A percentile compares a stretch with the other conserved stretches of the same genome.
phyloP scores from a whole-genome alignment of 2,329 filamentous ascomycete species.

The Dothidotthia symphoricarpi region DNA sequence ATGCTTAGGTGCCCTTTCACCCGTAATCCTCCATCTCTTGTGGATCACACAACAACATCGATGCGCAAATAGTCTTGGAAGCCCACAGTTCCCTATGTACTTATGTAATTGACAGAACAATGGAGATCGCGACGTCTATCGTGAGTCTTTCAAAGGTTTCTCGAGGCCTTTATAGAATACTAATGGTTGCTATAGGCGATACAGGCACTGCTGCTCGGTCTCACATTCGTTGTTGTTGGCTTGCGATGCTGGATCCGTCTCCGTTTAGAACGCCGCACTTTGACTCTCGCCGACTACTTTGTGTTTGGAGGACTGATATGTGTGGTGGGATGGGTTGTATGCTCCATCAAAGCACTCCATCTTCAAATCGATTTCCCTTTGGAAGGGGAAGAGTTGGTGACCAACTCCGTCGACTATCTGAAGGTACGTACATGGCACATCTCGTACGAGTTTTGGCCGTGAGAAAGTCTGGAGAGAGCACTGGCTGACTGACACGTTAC shows the following conservation, averaged over 20 bases:
- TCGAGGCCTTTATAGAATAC: background rate
- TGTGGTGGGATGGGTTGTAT: slow-evolving; percentile 17
- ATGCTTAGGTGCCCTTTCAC: too few relatives aligned
- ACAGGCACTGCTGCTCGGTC: slow-evolving; percentile 15
- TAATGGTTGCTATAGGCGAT: slow-evolving; percentile 7
- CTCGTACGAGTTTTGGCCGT: too few relatives aligned
- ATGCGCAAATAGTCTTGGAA: too few relatives aligned
- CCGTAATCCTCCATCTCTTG: too few relatives aligned
- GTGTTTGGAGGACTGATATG: slow-evolving; percentile 23
- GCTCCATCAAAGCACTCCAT: slow-evolving; percentile 17
- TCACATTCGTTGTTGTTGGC: slow-evolving; percentile 15
- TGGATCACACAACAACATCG: too few relatives aligned
- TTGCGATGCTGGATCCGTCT: slow-evolving; percentile 21
- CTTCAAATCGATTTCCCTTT: slow-evolving; percentile 17
- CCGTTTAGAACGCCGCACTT: slow-evolving; percentile 10
- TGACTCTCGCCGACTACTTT: slow-evolving; percentile 20
- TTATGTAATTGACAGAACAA: slow-evolving; percentile 1
- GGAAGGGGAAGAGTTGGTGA: slow-evolving; percentile 13
- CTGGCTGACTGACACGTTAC: background rate
- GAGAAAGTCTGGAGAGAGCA: too few relatives aligned
- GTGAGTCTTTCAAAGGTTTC: slow-evolving; percentile 1
- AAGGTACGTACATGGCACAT: slow-evolving; percentile 8
- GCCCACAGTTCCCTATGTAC: too few relatives aligned
- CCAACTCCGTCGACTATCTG: slow-evolving; percentile 18
- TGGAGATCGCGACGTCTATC: slow-evolving; percentile 10